Evolutionary conservation across 768 basidiomycete genomes (phyloP).

Genomic region (Kwoniella botswanensis): DNA sequence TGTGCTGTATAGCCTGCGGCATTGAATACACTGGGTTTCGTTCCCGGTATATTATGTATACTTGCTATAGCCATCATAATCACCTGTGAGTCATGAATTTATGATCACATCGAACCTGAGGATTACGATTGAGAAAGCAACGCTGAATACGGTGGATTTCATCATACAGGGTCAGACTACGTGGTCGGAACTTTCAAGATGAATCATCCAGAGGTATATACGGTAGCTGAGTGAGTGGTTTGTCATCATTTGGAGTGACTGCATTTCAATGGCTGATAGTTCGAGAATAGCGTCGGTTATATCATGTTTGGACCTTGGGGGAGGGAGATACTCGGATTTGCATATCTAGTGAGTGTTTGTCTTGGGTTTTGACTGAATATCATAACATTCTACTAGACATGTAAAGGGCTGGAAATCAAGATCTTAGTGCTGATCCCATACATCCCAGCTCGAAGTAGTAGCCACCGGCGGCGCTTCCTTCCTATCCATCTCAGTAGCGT

Average conservation of each 20-base stretch:
- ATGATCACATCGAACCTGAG: neutral
- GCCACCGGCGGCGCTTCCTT: constrained; percentile 37
- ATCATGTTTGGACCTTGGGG: constrained; percentile 38
- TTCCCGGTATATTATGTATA: constrained; percentile 26
- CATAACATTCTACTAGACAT: neutral
- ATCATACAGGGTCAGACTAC: constrained; percentile 34
- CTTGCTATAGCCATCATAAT: constrained; percentile 38
- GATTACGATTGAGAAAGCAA: neutral
- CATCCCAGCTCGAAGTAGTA: constrained; percentile 25
- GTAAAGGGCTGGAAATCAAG: neutral
- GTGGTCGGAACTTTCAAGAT: constrained; percentile 48
- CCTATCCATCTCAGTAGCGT: constrained; percentile 56
- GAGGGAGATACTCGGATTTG: constrained; percentile 36
- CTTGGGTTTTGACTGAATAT: too few species aligned
- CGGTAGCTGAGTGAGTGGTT: constrained; percentile 25
- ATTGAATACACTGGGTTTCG: constrained; percentile 14
- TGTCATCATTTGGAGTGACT: too few species aligned
- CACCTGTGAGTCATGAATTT: constrained; percentile 24
- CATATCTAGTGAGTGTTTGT: constrained; percentile 31
- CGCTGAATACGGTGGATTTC: neutral
- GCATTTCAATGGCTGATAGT: too few species aligned
- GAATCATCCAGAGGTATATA: constrained; percentile 47
- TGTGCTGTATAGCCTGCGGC: constrained; percentile 10
- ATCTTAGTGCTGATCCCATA: neutral
- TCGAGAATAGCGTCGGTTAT: constrained; percentile 31